Evolutionary conservation across 305 asterid genomes (phyloP), one percentile per base, ranked within the genome.

Genomic region (Salvia sclarea): DNA sequence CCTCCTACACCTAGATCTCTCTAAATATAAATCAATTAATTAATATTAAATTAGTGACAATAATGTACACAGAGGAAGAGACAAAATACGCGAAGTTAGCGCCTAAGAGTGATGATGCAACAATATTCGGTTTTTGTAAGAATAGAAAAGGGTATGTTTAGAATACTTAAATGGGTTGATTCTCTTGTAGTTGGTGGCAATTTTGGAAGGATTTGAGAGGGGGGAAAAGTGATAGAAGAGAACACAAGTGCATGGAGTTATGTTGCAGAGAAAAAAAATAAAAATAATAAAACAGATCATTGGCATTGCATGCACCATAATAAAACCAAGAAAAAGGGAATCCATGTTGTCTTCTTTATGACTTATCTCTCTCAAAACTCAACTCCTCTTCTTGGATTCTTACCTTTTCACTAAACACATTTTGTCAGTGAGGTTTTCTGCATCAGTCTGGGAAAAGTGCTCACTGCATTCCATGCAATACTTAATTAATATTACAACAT

Each of bases 151-250:
- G 80, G 82, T 77, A 77, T 74, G 72, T 68, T 24, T 18, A 14
- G 62, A 78, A 80, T 85, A 89, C 79, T 84, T 76, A 70, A 87
- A 82, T 78, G 79, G 56, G 69, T 70, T 82, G 95, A 87, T 89
- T 92, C 92, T 80, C 70, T 54, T 72, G 83, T 73, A 86, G 96
- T 86, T 87, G 98, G 90, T 89, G 92, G 85, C 89, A 82, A 66
- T 69, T 87, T 89, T 92, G 96, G 94, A 89, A 86, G 95, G 85
- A 92, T 91, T 86, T 69, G 89, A 75, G 79, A 75, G 44, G 4
- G 44, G 5, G 72, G 40, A 62, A 21, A 64, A 66, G 52, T 43
- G 80, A 40, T 71, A 78, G 49, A 61, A 70, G 85, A 82, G 87
- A 81, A 76, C 76, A 64, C 85, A 82, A 82, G 82, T 81, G 77